Evolutionary conservation across 768 basidiomycete species (phyloP).

Genomic region (Rhodotorula taiwanensis): DNA sequence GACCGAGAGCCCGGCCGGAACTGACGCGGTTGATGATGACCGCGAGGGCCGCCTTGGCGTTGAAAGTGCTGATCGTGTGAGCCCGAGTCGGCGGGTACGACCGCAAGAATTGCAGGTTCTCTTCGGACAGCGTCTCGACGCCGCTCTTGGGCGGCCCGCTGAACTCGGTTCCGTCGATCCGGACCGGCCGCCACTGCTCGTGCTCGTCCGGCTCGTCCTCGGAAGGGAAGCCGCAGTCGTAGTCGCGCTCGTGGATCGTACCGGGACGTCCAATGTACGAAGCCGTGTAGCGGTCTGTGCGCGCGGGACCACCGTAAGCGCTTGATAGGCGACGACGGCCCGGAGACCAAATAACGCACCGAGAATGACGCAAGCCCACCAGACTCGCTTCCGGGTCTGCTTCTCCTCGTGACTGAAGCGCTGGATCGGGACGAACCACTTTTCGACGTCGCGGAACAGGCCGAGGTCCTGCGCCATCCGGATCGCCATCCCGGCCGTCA

Average conservation of each 20-base stretch:
- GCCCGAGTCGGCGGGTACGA: slow-evolving; percentile 18
- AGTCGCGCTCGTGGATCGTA: slow-evolving; percentile 43
- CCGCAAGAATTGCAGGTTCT: slow-evolving; percentile 14
- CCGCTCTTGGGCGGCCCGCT: slow-evolving; percentile 15
- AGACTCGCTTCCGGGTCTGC: slow-evolving; percentile 42
- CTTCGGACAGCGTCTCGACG: slow-evolving; percentile 13
- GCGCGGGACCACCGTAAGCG: not conserved
- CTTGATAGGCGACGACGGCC: not conserved
- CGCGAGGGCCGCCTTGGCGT: slow-evolving; percentile 39
- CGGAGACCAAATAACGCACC: slow-evolving; percentile 28
- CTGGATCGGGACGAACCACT: slow-evolving; percentile 40
- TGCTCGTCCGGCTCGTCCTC: slow-evolving; percentile 43
- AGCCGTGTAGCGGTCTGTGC: slow-evolving; percentile 28
- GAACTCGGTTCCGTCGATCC: slow-evolving; percentile 40
- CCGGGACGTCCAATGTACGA: slow-evolving; percentile 30
- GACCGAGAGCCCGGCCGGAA: not conserved
- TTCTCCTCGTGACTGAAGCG: slow-evolving; percentile 42
- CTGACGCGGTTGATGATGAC: slow-evolving; percentile 39
- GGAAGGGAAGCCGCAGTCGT: slow-evolving; percentile 41
- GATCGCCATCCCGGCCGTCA: slow-evolving; percentile 63
- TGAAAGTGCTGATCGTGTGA: slow-evolving; percentile 41
- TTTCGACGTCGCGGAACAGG: slow-evolving; percentile 40
- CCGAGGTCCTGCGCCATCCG: slow-evolving; percentile 56
- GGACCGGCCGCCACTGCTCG: slow-evolving; percentile 41
- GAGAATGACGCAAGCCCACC: slow-evolving; percentile 42